Evolutionary conservation across 345 rosid species (phyloP), one percentile per base, ranked within the genome.

Genomic region (Corchorus olitorius): DNA sequence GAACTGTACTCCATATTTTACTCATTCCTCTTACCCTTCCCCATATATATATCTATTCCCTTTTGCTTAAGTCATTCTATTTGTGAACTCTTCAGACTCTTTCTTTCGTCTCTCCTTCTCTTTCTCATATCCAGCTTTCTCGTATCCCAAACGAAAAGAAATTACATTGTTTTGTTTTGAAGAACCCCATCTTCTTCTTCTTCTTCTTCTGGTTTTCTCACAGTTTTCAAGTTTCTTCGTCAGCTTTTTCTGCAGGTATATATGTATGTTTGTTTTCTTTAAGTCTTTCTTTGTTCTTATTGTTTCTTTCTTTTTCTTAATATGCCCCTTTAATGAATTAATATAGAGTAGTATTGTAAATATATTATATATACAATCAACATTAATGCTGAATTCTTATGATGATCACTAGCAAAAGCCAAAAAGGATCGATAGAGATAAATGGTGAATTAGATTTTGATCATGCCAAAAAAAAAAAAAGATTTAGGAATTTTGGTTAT

Each of bases 1-100:
- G 75, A 82, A 65, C 75, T 82, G 82, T 72, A 66, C 22, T 20
- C 74, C 81, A 68, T 16, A 1, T 67, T 72, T 81, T 73, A 68
- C 78, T 68, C 17, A 2, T 68, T 82, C 65, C 34, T 41, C 75
- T n/a, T 48, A 22, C 10, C 41, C 3, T 48, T 48, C 16, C 20
- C 0, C 5, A 16, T 16, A 53, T 48, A 22, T 49, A 20, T 68
- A 27, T 50, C 41, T n/a, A 65, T 10, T 39, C 43, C 70, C 70
- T 33, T n/a, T 49, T 13, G 56, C n/a, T 48, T 68, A 13, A 15
- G 11, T 14, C 54, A 22, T 48, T 68, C 55, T 22, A 3, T 65
- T 4, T 60, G 8, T 59, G 8, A 60, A 60, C 64, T 33, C 39
- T 13, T 33, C 39, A 33, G 41, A 20, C 61, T 56, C 61, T 0